A percentile compares a stretch with the other conserved stretches of the same genome.
phyloP scores from a whole-genome alignment of 352 stramenopile genomes.

The Phytophthora pini region DNA sequence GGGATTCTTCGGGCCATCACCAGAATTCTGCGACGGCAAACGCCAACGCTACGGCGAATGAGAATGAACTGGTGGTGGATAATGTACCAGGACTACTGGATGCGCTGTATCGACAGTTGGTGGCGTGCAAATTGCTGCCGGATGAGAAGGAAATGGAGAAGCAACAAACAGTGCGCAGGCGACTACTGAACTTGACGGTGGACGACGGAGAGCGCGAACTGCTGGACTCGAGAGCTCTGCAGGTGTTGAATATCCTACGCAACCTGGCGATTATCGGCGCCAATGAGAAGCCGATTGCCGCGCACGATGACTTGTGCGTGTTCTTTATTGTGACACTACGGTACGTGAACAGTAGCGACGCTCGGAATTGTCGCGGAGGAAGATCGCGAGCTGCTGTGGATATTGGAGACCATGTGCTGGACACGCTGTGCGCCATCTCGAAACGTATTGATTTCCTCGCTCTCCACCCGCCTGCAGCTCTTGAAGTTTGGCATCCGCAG shows the following conservation, averaged over 20 bases:
- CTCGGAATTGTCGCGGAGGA: constrained; percentile 24
- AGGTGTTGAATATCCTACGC: constrained; percentile 81
- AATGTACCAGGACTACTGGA: constrained; percentile 77
- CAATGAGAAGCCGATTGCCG: constrained; percentile 71
- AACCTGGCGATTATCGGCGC: constrained; percentile 77
- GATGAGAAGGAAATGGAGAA: constrained; percentile 31
- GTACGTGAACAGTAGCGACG: constrained; percentile 41
- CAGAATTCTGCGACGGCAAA: constrained; percentile 19
- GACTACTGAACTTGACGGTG: constrained; percentile 54
- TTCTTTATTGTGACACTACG: constrained; percentile 71
- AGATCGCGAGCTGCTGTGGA: constrained; percentile 44
- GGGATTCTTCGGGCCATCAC: constrained; percentile 27
- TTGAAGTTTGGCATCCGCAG: constrained; percentile 67
- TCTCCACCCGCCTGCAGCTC: constrained; percentile 55
- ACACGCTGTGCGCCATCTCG: constrained; percentile 75
- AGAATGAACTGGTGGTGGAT: constrained; percentile 71
- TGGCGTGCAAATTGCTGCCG: constrained; percentile 56
- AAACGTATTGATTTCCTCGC: constrained; percentile 78
- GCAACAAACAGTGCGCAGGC: constrained; percentile 24
- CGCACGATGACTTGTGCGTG: constrained; percentile 70
- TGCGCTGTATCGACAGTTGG: constrained; percentile 75
- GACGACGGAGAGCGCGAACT: constrained; percentile 60
- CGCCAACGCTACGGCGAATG: constrained; percentile 38
- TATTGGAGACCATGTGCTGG: constrained; percentile 72
- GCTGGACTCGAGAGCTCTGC: constrained; percentile 54